phyloP scores from a whole-genome alignment of 2,329 filamentous ascomycete genomes.

The Cercospora brassicicola region DNA sequence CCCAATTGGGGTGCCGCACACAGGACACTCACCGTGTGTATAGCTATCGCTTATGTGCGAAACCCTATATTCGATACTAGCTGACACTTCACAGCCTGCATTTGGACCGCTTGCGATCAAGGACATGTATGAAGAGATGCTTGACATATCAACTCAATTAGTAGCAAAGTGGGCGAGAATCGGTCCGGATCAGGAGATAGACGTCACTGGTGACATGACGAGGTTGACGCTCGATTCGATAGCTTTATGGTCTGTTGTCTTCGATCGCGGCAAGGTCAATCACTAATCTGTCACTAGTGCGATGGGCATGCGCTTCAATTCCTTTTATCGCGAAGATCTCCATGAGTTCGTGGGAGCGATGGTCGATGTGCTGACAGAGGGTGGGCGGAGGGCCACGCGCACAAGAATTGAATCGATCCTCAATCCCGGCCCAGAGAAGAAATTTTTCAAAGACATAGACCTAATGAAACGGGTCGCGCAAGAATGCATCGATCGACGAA shows the following conservation, averaged over 20 bases:
- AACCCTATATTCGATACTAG: conserved; percentile 45
- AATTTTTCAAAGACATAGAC: conserved; percentile 58
- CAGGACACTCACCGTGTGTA: conserved; percentile 41
- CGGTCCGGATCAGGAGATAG: conserved; percentile 59
- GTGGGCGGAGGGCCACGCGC: conserved; percentile 37
- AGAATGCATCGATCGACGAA: conserved; percentile 68
- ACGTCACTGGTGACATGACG: conserved; percentile 66
- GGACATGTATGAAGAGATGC: conserved; percentile 58
- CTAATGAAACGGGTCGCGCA: conserved; percentile 59
- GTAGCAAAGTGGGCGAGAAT: conserved; percentile 41
- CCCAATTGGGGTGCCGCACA: conserved; percentile 45
- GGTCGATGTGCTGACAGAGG: conserved; percentile 59
- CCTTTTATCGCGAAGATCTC: conserved; percentile 61
- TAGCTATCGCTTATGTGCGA: conserved; percentile 40
- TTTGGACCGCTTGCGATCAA: conserved; percentile 69
- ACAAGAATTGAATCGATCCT: conserved; percentile 39
- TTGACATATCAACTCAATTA: conserved; percentile 39
- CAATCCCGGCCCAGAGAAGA: conserved; percentile 36
- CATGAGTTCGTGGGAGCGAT: conserved; percentile 64
- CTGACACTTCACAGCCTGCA: conserved; percentile 49
- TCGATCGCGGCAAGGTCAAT: neutral
- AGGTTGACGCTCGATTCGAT: conserved; percentile 72
- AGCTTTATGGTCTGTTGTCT: conserved; percentile 49
- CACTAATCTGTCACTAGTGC: conserved; percentile 3
- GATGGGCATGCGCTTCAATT: conserved; percentile 67